Evolutionary conservation across 305 asterid species (phyloP), one percentile per base, ranked within the genome.

Genomic region (Solanum hybrid): DNA sequence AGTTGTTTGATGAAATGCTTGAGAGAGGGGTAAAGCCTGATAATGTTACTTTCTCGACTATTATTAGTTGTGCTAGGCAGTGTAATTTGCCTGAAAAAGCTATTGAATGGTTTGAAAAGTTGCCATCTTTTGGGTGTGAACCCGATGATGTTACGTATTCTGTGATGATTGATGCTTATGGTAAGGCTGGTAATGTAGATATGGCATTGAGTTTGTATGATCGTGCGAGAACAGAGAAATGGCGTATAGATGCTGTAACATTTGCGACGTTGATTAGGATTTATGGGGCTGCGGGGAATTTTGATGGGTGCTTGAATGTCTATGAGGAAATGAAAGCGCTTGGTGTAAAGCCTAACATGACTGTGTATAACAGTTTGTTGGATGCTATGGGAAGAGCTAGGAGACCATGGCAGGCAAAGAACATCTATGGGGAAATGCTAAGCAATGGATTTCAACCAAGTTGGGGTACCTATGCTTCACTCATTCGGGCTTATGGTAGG

Each of bases 321-420:
- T 96, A 95, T 1, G 97, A 98, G 93, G 99, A 96, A 76, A 96
- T 98, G 99, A 98, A 96, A 94, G 97, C 95, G 2, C 94, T 98
- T 9, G 91, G 94, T 12, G 92, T 96, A 45, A 96, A 81, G 92
- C 95, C 96, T 76, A 96, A 91, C 90, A 91, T 95, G 89, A 45
- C 93, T 42, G 94, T 95, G 80, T 98, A 94, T 89, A 98, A 98
- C 88, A 90, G 93, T n/a, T 93, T 96, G 92, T 89, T 98, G 96
- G 98, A 95, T 93, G 99, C 97, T 60, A 97, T 97, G 99, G 99
- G 98, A 45, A 94, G 96, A 91, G 99, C 99, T 40, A 98, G 91
- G 94, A 95, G 99, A 92, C 98, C 99, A 1, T 96, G 98, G 98
- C 96, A 98, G 91, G 98, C 96, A 1, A 96, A 96, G 86, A 92